phyloP scores from a whole-genome alignment of 2,329 filamentous ascomycete genomes.

The Nemania sp. region DNA sequence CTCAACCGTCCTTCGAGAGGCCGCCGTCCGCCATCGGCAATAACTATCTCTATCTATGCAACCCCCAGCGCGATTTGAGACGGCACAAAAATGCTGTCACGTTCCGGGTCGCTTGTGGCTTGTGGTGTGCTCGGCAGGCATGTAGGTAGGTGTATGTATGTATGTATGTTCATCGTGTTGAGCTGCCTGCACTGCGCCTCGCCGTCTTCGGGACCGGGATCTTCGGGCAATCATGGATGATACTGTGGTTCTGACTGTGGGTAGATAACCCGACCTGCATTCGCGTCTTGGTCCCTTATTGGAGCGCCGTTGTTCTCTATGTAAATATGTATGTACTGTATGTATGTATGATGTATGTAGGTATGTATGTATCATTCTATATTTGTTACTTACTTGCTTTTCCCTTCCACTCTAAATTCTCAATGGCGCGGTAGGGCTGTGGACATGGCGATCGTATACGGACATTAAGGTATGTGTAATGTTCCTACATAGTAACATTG shows the following conservation, averaged over 20 bases:
- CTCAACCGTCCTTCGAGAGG: not conserved
- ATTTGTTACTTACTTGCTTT: not conserved
- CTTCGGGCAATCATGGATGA: conserved; percentile 14
- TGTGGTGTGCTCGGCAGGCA: not conserved
- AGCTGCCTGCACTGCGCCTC: conserved; percentile 32
- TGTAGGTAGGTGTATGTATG: not conserved
- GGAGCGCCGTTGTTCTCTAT: not conserved
- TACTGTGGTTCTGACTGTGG: too few species aligned
- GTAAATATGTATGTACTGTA: too few species aligned
- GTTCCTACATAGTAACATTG: too few species aligned
- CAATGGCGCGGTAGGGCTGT: conserved; percentile 1
- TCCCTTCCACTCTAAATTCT: not conserved
- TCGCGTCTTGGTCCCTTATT: not conserved
- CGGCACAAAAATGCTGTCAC: too few species aligned
- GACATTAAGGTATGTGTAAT: too few species aligned
- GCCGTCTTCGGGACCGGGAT: conserved; percentile 18
- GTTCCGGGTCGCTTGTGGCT: too few species aligned
- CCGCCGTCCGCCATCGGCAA: not conserved
- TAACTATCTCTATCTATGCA: too few species aligned
- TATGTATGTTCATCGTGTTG: too few species aligned
- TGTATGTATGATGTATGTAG: too few species aligned
- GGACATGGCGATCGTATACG: too few species aligned
- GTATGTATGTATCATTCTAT: too few species aligned
- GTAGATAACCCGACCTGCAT: not conserved
- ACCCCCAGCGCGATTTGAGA: not conserved